These are phyloP conservation scores for Fusarium fracticaudum DNA, from an alignment of 2,329 filamentous ascomycete genomes.

Conservation along the genomic window DNA sequence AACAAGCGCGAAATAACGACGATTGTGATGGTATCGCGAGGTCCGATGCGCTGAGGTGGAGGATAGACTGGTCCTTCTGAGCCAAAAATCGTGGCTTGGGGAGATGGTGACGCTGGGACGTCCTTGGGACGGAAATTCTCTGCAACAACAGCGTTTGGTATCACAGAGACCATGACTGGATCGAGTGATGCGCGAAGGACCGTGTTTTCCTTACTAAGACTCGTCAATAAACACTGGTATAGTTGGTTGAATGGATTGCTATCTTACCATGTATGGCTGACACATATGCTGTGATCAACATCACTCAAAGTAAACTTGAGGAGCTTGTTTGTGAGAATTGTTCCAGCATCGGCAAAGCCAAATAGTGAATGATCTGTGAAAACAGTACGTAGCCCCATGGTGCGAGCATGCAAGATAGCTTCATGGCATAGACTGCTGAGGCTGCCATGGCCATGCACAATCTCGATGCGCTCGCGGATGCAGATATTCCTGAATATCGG, in stretches of 20 bases:
- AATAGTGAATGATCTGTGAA: conserved; percentile 98
- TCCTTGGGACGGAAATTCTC: conserved; percentile 86
- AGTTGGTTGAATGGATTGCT: neutral
- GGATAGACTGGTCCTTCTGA: conserved; percentile 49
- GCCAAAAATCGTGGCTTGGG: conserved; percentile 47
- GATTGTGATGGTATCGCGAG: conserved; percentile 90
- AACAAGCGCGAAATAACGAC: conserved; percentile 97
- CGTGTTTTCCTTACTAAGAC: conserved; percentile 90
- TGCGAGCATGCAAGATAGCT: conserved; percentile 91
- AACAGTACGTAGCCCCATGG: conserved; percentile 94
- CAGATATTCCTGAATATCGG: conserved; percentile 97
- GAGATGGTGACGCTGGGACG: conserved; percentile 48
- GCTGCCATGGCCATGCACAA: conserved; percentile 96
- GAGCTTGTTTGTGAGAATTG: conserved; percentile 96
- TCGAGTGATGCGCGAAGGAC: conserved; percentile 94
- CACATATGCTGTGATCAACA: conserved; percentile 97
- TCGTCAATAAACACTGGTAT: conserved; percentile 25
- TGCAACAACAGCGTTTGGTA: conserved; percentile 96
- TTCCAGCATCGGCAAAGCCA: conserved; percentile 94
- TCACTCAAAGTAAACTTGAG: conserved; percentile 96
- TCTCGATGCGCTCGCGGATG: conserved; percentile 92
- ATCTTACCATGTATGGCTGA: conserved; percentile 92
- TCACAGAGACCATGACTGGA: conserved; percentile 96
- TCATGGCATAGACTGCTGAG: conserved; percentile 94
- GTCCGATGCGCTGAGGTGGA: conserved; percentile 75